Conservation (phyloP, 2,329 filamentous ascomycete species). For the Hypoxylon sp. region DNA sequence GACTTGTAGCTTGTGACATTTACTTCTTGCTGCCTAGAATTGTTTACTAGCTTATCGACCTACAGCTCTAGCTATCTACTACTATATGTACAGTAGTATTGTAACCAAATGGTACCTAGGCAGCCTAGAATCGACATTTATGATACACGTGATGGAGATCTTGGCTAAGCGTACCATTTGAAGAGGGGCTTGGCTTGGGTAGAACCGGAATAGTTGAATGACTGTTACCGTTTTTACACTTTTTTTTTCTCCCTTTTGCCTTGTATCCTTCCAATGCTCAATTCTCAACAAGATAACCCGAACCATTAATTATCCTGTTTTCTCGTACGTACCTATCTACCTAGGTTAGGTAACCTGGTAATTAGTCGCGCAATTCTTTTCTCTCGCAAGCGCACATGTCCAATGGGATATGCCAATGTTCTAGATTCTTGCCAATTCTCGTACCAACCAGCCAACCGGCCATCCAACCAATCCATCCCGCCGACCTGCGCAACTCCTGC, state of each 20-base stretch:
- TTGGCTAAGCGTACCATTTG: constrained; percentile 19
- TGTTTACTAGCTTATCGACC: background rate
- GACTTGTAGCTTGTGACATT: background rate
- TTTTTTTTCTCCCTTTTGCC: constrained; percentile 7
- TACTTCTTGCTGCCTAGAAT: constrained; percentile 3
- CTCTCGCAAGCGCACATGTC: constrained; percentile 19
- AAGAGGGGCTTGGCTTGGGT: constrained; percentile 15
- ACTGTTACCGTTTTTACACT: constrained; percentile 35
- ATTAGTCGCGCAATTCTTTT: constrained; percentile 13
- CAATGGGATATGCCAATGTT: constrained; percentile 24
- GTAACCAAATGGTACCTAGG: background rate
- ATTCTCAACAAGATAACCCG: background rate
- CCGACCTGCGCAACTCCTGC: background rate
- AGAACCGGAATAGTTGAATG: background rate
- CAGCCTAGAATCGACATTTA: constrained; percentile 11
- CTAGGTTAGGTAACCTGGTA: too few relatives aligned
- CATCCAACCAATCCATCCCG: background rate
- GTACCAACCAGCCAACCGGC: constrained; percentile 4
- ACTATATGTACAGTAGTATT: too few relatives aligned
- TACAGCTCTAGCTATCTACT: background rate
- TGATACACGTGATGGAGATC: constrained; percentile 22
- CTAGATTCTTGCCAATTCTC: constrained; percentile 29
- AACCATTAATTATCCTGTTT: constrained; percentile 20
- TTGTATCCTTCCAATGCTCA: background rate
- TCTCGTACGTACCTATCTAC: constrained; percentile 3